Base-by-base conservation (phyloP, 257 asterid species). In the Solanum bulbocastanum region DNA sequence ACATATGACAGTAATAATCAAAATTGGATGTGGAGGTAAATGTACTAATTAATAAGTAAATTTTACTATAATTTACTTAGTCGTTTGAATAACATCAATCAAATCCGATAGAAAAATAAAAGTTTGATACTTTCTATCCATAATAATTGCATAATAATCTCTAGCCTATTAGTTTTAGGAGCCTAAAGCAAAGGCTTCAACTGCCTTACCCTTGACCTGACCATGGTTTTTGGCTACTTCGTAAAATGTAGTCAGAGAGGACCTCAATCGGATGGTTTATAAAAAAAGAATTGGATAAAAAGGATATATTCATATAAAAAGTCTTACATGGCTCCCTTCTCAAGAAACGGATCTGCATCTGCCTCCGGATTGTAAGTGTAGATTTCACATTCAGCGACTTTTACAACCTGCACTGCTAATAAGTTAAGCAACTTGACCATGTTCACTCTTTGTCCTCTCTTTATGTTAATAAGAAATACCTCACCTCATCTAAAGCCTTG, bases 401-500 rank as follows among this genome's bases (percentile, higher is more conserved):
- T 96, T 83, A 93, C 96, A 82, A 96, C 99, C 99, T 97, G 94
- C 92, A 92, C 76, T 86, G 79, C 33, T 66, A 52, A 36, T 78
- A 85, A 16, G 90, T 84, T 60, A 78, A 84, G 83, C 44, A 86
- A 49, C 62, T 79, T 86, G 39, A 68, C 52, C 74, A 25, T 69
- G 78, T 71, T 37, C 15, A 11, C 42, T 69, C 69, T 23, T 30
- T 35, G 15, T 27, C 83, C 33, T 27, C 73, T 58, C 65, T 40
- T 52, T 49, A 37, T 72, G 39, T 35, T 25, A 33, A 37, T 71
- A 83, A 87, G 76, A 87, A 83, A 72, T 84, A 87, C 49, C 90
- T 69, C 91, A 97, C 99, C 99, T 97, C 99, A 39, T 97, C 99
- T 86, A 97, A 91, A 76, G 96, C 95, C 94, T 92, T 95, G 95